A percentile compares a stretch with the other conserved stretches of the same genome.
phyloP scores from a whole-genome alignment of 306 rosid species.

The Cicer judaicum region DNA sequence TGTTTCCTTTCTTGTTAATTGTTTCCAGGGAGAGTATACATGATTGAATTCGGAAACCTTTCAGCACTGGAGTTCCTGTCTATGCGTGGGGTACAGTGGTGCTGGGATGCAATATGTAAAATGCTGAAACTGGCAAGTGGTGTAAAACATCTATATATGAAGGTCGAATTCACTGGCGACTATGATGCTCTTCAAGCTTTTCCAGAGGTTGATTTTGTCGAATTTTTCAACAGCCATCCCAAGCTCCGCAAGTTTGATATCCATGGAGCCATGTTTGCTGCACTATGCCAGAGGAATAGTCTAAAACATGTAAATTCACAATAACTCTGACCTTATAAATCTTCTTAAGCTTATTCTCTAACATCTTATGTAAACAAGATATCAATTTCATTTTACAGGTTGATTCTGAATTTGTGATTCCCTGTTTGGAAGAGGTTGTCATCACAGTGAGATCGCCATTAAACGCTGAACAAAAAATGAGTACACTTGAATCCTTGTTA shows the following conservation, averaged over 20 bases:
- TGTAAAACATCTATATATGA: constrained; percentile 92
- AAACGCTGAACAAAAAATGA: constrained; percentile 95
- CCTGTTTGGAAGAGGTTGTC: constrained; percentile 80
- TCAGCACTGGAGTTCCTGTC: constrained; percentile 73
- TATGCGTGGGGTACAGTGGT: constrained; percentile 92
- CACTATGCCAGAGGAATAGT: constrained; percentile 94
- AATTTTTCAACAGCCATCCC: constrained; percentile 88
- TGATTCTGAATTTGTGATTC: constrained; percentile 75
- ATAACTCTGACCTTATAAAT: constrained; percentile 4
- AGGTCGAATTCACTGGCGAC: constrained; percentile 95
- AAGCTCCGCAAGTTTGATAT: constrained; percentile 74
- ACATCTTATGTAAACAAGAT: constrained; percentile 24
- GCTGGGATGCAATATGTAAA: constrained; percentile 89
- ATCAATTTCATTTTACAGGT: constrained; percentile 56
- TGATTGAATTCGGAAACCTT: constrained; percentile 84
- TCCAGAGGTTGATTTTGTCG: constrained; percentile 93
- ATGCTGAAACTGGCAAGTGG: constrained; percentile 81
- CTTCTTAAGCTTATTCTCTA: neutral
- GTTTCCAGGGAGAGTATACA: constrained; percentile 80
- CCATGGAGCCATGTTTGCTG: constrained; percentile 99
- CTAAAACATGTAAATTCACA: constrained; percentile 68
- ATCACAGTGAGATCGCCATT: constrained; percentile 86
- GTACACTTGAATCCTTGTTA: constrained; percentile 80
- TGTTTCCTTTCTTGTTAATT: constrained; percentile 27
- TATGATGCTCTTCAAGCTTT: constrained; percentile 83